A percentile compares a stretch with the other conserved stretches of the same genome.
Conservation (phyloP, 176 grass and related monocot genomes). For the Elaeis guineensis region DNA sequence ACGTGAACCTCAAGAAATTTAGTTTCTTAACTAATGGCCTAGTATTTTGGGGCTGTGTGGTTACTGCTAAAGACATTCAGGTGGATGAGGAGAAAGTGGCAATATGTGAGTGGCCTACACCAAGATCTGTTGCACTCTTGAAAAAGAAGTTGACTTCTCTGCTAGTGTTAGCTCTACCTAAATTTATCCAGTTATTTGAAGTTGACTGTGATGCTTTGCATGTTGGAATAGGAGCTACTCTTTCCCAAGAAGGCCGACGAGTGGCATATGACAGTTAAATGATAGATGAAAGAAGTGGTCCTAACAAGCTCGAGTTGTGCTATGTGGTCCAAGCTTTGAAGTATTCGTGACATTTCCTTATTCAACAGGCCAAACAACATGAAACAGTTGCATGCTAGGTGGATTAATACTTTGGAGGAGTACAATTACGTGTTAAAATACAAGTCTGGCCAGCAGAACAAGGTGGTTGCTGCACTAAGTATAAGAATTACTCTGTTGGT, state of each 20-base stretch:
- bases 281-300: not conserved
- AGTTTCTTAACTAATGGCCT: not conserved
- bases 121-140: not conserved
- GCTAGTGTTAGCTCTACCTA: no score
- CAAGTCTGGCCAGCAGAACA: no score
- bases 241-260: not conserved
- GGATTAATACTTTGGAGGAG: no score
- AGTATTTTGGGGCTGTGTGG: not conserved
- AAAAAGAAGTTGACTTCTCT: no score
- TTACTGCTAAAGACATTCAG: not conserved
- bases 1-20: not conserved
- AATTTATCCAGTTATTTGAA: not conserved
- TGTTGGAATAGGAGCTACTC: not conserved
- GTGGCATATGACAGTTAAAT: not conserved
- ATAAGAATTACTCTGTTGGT: no score
- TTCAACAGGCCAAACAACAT: not conserved
- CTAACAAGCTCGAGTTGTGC: not conserved
- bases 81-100: no score
- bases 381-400: not conserved
- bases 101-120: not conserved
- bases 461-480: no score
- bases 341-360: not conserved
- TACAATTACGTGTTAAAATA: no score
- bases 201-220: not conserved
- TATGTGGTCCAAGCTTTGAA: not conserved